phyloP scores from a whole-genome alignment of 2,329 filamentous ascomycete genomes.

The Colletotrichum graminicola region DNA sequence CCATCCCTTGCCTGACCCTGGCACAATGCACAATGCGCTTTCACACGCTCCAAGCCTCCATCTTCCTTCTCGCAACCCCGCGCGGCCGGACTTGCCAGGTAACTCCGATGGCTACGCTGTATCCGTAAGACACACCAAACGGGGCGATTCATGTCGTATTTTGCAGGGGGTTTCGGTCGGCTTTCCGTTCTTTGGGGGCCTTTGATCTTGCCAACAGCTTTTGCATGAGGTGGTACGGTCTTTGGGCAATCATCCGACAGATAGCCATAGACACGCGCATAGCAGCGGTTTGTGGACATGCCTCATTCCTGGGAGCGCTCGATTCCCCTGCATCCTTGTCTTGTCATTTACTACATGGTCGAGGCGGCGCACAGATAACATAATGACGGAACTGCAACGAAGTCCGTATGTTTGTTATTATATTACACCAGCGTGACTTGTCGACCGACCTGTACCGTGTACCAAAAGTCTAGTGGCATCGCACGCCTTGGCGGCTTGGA shows the following conservation, averaged over 20 bases:
- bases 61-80: constrained; percentile 34
- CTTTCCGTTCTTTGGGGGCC: background rate
- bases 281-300: constrained; percentile 1
- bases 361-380: constrained; percentile 20
- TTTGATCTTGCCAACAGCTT: constrained; percentile 6
- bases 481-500: background rate
- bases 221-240: background rate
- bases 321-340: background rate
- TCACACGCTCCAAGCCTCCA: background rate
- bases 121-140: constrained; percentile 5
- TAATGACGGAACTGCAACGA: constrained; percentile 3
- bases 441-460: constrained; percentile 3
- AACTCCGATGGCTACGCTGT: constrained; percentile 25
- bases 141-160: constrained; percentile 13
- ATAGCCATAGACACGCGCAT: constrained; percentile 17
- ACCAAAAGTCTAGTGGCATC: background rate
- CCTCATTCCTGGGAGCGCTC: background rate
- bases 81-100: constrained; percentile 25
- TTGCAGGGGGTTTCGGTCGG: constrained; percentile 16
- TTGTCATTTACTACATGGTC: background rate
- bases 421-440: constrained; percentile 29
- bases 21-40: constrained; percentile 3
- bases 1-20: background rate
- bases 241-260: background rate
- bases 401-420: constrained; percentile 4